Percentiles rank a stretch among this genome's conserved stretches.
Conservation (phyloP, 2,329 filamentous ascomycete species). For the Monosporascus sp. region DNA sequence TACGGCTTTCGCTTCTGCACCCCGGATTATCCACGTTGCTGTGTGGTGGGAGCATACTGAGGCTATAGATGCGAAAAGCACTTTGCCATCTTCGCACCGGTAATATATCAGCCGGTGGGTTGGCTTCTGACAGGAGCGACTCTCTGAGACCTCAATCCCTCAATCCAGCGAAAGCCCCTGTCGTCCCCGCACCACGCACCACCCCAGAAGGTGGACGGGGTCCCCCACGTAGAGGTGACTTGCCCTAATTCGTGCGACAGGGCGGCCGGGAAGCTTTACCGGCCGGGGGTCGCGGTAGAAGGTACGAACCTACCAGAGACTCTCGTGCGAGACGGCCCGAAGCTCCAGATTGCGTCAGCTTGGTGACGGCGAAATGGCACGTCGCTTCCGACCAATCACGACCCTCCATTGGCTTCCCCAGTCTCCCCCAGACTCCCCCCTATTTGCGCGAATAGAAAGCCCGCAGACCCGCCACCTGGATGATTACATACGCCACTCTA, state of each 20-base stretch:
- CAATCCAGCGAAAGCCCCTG: not conserved
- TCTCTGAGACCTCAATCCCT: too few relatives aligned
- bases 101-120: too few relatives aligned
- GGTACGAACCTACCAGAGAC: slow-evolving; percentile 6
- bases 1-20: not conserved
- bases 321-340: slow-evolving; percentile 19
- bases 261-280: slow-evolving; percentile 22
- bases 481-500: not conserved
- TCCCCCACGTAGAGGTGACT: slow-evolving; percentile 9
- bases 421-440: slow-evolving; percentile 7
- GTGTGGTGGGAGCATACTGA: not conserved
- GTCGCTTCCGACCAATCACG: slow-evolving; percentile 20
- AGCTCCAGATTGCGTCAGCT: slow-evolving; percentile 28
- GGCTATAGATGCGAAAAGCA: not conserved
- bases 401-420: slow-evolving; percentile 11
- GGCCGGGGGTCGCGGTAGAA: slow-evolving; percentile 10
- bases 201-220: not conserved
- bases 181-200: not conserved
- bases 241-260: slow-evolving; percentile 15
- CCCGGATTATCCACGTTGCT: not conserved
- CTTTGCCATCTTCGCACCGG: not conserved
- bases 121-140: too few relatives aligned
- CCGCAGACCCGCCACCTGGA: not conserved
- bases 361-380: slow-evolving; percentile 10
- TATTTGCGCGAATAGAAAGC: not conserved